phyloP scores from a whole-genome alignment of 2,329 filamentous ascomycete species.

The Trematosphaeria pertusa region DNA sequence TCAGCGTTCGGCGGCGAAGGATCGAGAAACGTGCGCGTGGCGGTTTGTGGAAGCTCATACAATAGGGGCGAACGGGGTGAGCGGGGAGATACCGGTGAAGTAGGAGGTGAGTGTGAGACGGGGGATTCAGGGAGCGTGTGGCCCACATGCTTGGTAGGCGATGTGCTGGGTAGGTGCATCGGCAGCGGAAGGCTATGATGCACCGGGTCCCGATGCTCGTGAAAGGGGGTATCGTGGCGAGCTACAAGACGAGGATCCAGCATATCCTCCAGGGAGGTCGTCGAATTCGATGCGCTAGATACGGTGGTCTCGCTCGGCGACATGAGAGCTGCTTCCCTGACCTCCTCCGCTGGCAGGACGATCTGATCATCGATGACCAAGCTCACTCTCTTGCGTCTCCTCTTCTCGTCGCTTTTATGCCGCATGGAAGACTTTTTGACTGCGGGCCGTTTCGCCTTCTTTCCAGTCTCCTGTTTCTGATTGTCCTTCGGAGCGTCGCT shows the following conservation, averaged over 20 bases:
- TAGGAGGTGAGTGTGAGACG: constrained; percentile 11
- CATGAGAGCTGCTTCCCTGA: constrained; percentile 32
- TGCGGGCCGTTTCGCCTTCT: constrained; percentile 35
- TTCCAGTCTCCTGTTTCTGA: constrained; percentile 21
- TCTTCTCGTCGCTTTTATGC: constrained; percentile 29
- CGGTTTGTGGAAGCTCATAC: constrained; percentile 27
- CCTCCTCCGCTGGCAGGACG: constrained; percentile 45
- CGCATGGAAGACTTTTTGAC: constrained; percentile 45
- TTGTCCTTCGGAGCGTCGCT: constrained; percentile 18
- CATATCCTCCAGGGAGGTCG: constrained; percentile 38
- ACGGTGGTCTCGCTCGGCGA: constrained; percentile 40
- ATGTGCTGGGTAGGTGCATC: constrained; percentile 26
- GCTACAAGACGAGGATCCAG: constrained; percentile 40
- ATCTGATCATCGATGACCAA: constrained; percentile 48
- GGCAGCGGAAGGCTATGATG: constrained; percentile 42
- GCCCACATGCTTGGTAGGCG: constrained; percentile 30
- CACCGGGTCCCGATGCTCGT: constrained; percentile 30
- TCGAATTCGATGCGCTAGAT: constrained; percentile 38
- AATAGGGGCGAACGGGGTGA: constrained; percentile 19
- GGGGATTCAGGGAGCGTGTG: constrained; percentile 20
- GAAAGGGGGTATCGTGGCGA: constrained; percentile 21
- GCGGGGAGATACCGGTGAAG: constrained; percentile 19
- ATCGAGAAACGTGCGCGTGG: constrained; percentile 33
- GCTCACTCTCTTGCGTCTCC: constrained; percentile 44
- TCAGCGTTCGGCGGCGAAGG: constrained; percentile 25